These are phyloP conservation scores for Axilococcus clingmanii DNA, from an alignment of 139 green algal species.

Conservation along the genomic window DNA sequence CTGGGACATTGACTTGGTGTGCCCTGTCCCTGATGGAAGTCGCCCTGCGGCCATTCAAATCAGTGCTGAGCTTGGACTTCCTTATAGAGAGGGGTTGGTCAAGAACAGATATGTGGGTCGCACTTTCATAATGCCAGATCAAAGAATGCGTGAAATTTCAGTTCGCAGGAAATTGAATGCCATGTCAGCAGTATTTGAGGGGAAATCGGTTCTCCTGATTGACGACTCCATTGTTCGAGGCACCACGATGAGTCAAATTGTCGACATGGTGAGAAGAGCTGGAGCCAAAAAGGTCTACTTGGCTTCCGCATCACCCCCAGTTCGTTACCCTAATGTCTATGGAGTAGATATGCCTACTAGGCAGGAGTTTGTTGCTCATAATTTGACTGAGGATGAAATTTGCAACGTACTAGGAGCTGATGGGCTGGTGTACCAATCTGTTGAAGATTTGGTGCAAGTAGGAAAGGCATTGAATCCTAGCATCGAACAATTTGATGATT, in stretches of 20 bases:
- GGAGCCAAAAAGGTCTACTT: conserved; percentile 95
- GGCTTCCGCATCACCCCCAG: conserved; percentile 81
- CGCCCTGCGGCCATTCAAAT: conserved; percentile 84
- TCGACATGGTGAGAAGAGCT: conserved; percentile 86
- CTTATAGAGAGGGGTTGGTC: conserved; percentile 93
- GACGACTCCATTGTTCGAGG: conserved; percentile 98
- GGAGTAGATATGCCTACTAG: conserved; percentile 95
- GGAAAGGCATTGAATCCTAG: conserved; percentile 69
- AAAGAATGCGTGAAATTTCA: conserved; percentile 69
- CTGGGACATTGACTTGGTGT: conserved; percentile 91
- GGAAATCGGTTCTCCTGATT: conserved; percentile 91
- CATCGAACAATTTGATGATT: conserved; percentile 83
- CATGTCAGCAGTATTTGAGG: conserved; percentile 86
- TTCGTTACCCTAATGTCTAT: conserved; percentile 96
- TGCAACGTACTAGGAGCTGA: conserved; percentile 71
- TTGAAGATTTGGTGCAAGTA: conserved; percentile 66
- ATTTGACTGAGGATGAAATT: conserved; percentile 69
- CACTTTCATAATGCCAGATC: conserved; percentile 99
- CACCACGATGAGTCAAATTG: conserved; percentile 95
- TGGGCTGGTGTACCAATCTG: conserved; percentile 85
- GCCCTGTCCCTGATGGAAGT: conserved; percentile 87
- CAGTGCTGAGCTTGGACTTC: conserved; percentile 68
- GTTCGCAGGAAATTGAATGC: conserved; percentile 96
- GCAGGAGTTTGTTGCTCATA: conserved; percentile 87
- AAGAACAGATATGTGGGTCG: conserved; percentile 97